Evolutionary conservation across 805 yeast genomes (phyloP).

Genomic region (Pichia californica): DNA sequence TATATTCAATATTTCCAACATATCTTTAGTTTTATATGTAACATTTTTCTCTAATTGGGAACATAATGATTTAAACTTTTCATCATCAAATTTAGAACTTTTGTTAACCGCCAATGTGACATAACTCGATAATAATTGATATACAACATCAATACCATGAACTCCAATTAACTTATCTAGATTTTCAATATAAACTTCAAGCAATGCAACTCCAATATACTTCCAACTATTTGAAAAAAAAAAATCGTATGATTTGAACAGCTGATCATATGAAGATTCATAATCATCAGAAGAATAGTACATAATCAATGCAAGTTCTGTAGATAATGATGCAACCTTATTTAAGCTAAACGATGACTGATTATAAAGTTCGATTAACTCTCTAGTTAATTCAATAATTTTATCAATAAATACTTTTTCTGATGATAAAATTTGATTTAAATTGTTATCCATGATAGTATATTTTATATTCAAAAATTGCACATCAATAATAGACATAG

Average conservation of each 20-base stretch:
- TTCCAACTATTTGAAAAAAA: slow-evolving; percentile 73
- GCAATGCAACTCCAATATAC: slow-evolving; percentile 55
- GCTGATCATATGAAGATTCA: slow-evolving; percentile 52
- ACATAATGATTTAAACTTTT: slow-evolving; percentile 1
- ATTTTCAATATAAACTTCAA: slow-evolving; percentile 65
- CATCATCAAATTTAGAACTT: slow-evolving; percentile 13
- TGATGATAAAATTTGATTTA: slow-evolving; percentile 24
- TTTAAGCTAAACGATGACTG: slow-evolving; percentile 47
- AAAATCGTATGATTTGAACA: slow-evolving; percentile 62
- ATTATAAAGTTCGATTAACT: slow-evolving; percentile 47
- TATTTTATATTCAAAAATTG: slow-evolving; percentile 3
- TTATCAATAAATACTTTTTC: slow-evolving; percentile 32
- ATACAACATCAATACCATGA: slow-evolving; percentile 15
- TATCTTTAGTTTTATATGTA: slow-evolving; percentile 3
- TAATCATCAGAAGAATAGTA: slow-evolving; percentile 46
- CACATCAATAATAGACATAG: slow-evolving; percentile 16
- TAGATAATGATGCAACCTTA: slow-evolving; percentile 64
- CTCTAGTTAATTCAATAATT: slow-evolving; percentile 50
- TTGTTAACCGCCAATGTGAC: slow-evolving; percentile 27
- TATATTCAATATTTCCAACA: background rate
- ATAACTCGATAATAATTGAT: slow-evolving; percentile 34
- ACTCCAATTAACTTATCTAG: slow-evolving; percentile 36
- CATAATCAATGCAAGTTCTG: slow-evolving; percentile 65
- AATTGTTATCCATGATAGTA: slow-evolving; percentile 12
- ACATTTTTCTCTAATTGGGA: background rate